Conservation (phyloP, 345 rosid genomes). For the Citrus glauca region DNA sequence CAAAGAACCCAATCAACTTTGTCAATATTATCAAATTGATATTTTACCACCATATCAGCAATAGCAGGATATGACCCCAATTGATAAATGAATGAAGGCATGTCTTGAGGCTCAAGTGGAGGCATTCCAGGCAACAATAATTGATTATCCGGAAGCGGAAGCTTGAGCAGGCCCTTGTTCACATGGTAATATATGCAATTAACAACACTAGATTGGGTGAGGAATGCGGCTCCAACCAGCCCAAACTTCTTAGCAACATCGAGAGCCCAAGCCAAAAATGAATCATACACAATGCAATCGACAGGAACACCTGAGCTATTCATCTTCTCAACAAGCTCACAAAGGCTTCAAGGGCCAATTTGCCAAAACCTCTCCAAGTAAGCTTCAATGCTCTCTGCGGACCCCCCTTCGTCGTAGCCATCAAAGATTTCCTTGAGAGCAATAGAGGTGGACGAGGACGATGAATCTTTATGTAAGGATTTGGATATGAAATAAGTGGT, state of each 20-base stretch:
- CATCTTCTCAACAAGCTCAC: background rate
- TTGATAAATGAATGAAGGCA: conserved; percentile 23
- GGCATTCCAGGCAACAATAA: conserved; percentile 26
- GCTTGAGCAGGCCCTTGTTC: conserved; percentile 11
- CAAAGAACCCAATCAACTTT: conserved; percentile 27
- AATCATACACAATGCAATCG: conserved; percentile 22
- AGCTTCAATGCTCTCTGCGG: background rate
- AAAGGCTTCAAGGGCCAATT: conserved; percentile 14
- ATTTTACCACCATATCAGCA: background rate
- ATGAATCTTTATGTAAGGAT: background rate
- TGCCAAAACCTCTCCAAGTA: conserved; percentile 11
- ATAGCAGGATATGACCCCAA: conserved; percentile 20
- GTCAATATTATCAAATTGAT: conserved; percentile 28
- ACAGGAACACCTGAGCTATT: conserved; percentile 6
- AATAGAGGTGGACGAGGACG: background rate
- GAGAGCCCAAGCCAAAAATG: conserved; percentile 24
- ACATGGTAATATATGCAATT: conserved; percentile 27
- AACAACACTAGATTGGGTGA: conserved; percentile 36
- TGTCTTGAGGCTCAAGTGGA: conserved; percentile 14
- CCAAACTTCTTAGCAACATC: conserved; percentile 35
- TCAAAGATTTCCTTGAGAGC: conserved; percentile 17
- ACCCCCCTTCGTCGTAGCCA: conserved; percentile 25
- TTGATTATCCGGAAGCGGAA: conserved; percentile 10
- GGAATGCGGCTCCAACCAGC: conserved; percentile 15
- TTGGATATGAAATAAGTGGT: conserved; percentile 1